phyloP scores from a whole-genome alignment of 2,329 filamentous ascomycete species.

The Exophiala viscosa region DNA sequence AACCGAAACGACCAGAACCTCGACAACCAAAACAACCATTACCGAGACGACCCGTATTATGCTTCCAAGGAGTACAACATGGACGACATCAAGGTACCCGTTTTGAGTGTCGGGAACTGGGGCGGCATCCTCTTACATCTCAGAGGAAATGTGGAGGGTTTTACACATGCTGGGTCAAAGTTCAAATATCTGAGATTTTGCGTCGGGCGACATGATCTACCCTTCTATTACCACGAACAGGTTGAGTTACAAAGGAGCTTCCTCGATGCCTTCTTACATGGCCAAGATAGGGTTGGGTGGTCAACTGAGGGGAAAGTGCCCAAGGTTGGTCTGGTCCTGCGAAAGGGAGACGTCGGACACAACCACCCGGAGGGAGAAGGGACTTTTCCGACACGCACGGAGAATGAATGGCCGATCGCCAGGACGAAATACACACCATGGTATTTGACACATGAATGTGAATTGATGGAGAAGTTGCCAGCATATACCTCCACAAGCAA shows the following conservation, averaged over 20 bases:
- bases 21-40: constrained; percentile 51
- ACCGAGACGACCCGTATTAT: constrained; percentile 62
- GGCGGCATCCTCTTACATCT: constrained; percentile 67
- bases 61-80: constrained; percentile 62
- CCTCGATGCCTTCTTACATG: constrained; percentile 68
- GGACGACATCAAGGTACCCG: constrained; percentile 63
- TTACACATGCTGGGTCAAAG: constrained; percentile 57
- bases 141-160: constrained; percentile 66
- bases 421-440: constrained; percentile 62
- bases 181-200: constrained; percentile 68
- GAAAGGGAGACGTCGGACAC: constrained; percentile 65
- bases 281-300: constrained; percentile 53
- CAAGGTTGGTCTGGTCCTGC: constrained; percentile 58
- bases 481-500: constrained; percentile 34
- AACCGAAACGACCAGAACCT: constrained; percentile 42
- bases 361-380: constrained; percentile 62
- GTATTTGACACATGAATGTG: constrained; percentile 51
- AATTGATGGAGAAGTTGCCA: constrained; percentile 38
- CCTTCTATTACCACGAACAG: constrained; percentile 68
- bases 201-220: constrained; percentile 66
- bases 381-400: constrained; percentile 52
- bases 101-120: constrained; percentile 68
- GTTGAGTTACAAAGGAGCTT: constrained; percentile 66
- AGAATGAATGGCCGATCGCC: constrained; percentile 64
- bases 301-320: constrained; percentile 38